Evolutionary conservation across 2,329 filamentous ascomycete genomes (phyloP).

Genomic region (Colletotrichum cereale): DNA sequence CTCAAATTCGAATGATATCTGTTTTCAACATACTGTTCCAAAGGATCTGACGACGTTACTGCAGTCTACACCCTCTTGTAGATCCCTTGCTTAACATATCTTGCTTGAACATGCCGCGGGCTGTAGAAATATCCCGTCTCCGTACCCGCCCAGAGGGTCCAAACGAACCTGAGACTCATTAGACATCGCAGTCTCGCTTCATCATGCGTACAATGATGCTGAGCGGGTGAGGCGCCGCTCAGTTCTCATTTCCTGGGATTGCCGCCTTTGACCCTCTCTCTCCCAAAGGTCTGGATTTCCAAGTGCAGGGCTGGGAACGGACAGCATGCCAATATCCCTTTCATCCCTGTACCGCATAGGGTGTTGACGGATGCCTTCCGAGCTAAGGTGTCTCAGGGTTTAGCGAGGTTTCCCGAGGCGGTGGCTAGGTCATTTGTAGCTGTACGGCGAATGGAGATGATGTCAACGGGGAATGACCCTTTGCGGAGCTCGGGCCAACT

Average conservation of each 20-base stretch:
- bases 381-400: conserved; percentile 3
- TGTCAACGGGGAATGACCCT: conserved; percentile 26
- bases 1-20: neutral
- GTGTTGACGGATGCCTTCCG: neutral
- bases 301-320: conserved; percentile 19
- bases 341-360: neutral
- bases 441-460: neutral
- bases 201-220: neutral
- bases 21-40: no score
- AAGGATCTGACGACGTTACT: neutral
- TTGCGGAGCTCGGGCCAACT: neutral
- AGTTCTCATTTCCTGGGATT: neutral
- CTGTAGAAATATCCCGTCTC: neutral
- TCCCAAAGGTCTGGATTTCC: neutral
- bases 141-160: neutral
- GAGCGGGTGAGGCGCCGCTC: conserved; percentile 27
- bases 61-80: neutral
- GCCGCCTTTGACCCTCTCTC: neutral
- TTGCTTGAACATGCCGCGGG: neutral
- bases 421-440: conserved; percentile 6
- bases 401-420: conserved; percentile 13
- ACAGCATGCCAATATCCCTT: neutral
- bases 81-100: neutral
- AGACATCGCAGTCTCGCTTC: conserved; percentile 3
- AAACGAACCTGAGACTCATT: neutral